Evolutionary conservation across 1,284 basidiomycete species (phyloP), one percentile per base, ranked within the genome.

Genomic region (Trichosporon sp.): DNA sequence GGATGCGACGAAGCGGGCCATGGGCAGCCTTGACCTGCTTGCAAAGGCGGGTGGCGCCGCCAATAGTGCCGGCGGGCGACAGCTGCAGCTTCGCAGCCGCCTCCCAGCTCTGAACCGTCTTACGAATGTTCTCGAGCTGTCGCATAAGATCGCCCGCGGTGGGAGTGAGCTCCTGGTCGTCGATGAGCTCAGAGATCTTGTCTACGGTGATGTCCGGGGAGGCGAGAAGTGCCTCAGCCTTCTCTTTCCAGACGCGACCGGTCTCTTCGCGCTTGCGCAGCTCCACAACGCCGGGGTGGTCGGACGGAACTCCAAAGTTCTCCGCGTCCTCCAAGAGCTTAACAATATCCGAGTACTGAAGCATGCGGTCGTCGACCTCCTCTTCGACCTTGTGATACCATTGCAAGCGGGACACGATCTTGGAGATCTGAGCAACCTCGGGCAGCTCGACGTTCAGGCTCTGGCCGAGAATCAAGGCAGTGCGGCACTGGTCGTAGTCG

Each of bases 401-500:
- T 11, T 73, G 68, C 16, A 83, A 68, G 1, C 83, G 79, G n/a
- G 79, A 76, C 48, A 81, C 76, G 14, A 82, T 74, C 40, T 70
- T 79, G 40, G 77, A 66, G 14, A 84, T 75, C 7, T 69, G 63
- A 0, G 73, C 64, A 10, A 84, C 66, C 66, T 83, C 80, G 0
- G 84, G 82, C 12, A 84, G 61, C 38, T 84, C 79, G 21, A 84
- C 73, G 65, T 80, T 80, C 32, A 84, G 74, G 21, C 78, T 73
- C n/a, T 79, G 73, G 6, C 84, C 84, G 0, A 81, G 76, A 19
- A 82, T 79, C 14, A 83, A 69, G 0, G 78, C 75, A 2, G 73
- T 79, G 54, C 77, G 74, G 70, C 77, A 78, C 43, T 79, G 72
- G 16, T 79, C 76, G 8, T 78, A 68, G 43, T 79, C 76, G 46